Base-by-base conservation (phyloP, 345 rosid species). In the Syzygium aromaticum region DNA sequence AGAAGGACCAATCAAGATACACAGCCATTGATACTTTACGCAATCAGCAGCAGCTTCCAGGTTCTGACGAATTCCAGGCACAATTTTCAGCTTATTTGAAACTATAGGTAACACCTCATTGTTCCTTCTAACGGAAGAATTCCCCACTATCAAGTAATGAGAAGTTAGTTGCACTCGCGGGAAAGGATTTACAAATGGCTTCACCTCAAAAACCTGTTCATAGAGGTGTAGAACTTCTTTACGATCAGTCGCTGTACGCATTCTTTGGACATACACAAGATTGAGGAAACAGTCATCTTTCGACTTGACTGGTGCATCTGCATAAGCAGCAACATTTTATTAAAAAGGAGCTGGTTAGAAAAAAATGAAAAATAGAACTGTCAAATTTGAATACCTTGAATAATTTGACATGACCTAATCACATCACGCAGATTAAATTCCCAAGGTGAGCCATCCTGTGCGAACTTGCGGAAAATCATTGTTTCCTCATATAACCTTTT, bases 341-440 rank as follows among this genome's bases (percentile, higher is more conserved):
- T 27, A 63, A 87, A 63, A 52, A 53, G 89, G 13, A 30, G 84
- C 49, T 28, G 84, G 59, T 57, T 63, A 43, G 54, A 5, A 14
- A 27, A 63, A 43, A 59, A 30, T 23, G 25, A 46, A 52, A 17
- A 87, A 63, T 51, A 25, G 53, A 43, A 84, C 51, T 23, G 25
- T 6, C 14, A 27, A 78, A 52, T 17, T 53, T 54, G 82, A 52
- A 85, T 33, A 96, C 99, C 98, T 95, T 92, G 89, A 84, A 95
- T 90, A 64, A 97, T 91, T 89, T 96, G 93, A 89, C 99, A 97
- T 33, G 99, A 97, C 88, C 99, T 92, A 57, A 93, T 92, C 87
- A 97, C 96, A 90, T 97, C 99, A 61, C 99, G 99, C 91, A 97
- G 90, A 91, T 97, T 97, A 89, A 97, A 97, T 92, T 97, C 99